Base-by-base conservation (phyloP, 495 filamentous ascomycete genomes). In the Pseudevernia furfuracea region DNA sequence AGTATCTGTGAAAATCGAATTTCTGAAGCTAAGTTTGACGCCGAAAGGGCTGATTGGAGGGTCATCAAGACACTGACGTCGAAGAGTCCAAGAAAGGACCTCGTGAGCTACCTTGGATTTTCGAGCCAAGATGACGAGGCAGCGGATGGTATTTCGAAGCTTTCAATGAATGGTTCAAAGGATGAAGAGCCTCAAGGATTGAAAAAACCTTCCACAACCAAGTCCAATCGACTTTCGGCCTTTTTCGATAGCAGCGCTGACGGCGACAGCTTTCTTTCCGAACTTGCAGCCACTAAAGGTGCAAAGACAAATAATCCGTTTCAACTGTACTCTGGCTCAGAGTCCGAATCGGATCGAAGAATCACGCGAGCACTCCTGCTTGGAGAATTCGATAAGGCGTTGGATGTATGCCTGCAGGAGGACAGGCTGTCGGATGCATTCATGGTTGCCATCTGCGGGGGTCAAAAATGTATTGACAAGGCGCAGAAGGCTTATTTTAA, bases 391-490 rank as follows among this genome's bases (percentile, higher is more conserved):
- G 91, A 96, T 57, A 88, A 87, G 70, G 94, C 95, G 32, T 87
- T 95, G 60, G 87, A 92, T 66, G 84, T 96, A 61, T 95, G 90
- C 68, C 75, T 99, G 4, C 86, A 89, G 68, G 92, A 97, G 72
- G 85, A 90, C 61, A 84, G 92, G 46, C 84, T 97, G 74, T 91
- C 94, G 0, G 94, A 99, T 77, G 94, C 94, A 46, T 96, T 99
- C 75, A 95, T 97, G 80, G 91, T 99, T 71, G 94, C 94, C 41
- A 96, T 97, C 70, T 97, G 92, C 71, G 93, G 94, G 61, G 93
- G 95, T 48, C 91, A 94, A 72, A 88, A 90, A 62, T 89, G 95
- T 67, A 89, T 97, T 39, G 92, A 95, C 62, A 96, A 95, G 77
- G 92, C 94, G 4, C 95, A 97, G 72, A 85, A 87, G 57, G 84